Evolutionary conservation across 192 early-diverging fungal species (phyloP), one percentile per base, ranked within the genome.

Genomic region (Entrophospora sp.): DNA sequence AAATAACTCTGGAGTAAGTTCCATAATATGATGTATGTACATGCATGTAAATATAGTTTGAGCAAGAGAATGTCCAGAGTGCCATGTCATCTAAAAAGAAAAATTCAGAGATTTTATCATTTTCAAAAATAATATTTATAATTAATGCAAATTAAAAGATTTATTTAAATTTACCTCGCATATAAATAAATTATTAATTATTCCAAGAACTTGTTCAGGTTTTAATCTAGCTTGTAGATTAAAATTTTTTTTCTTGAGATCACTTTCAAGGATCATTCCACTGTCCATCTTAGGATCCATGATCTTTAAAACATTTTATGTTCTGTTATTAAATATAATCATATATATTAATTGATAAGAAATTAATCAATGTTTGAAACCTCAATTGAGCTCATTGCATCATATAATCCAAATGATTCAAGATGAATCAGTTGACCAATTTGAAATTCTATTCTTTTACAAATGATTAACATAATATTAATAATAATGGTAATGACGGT

Each of bases 261-360:
- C 69, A 12, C 76, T 77, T 32, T 76, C 68, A 7, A 82, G 30
- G 9, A 77, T 57, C 79, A 84, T 84, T 10, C 83, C 80, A 4
- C 80, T 84, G 38, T 84, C 83, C 83, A 84, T 82, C 37, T 80
- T 77, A 13, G 83, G 80, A 67, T 84, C 79, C 79, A 81, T 83
- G 25, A 85, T 82, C 72, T 85, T 66, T 24, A 63, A 30, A 48
- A 35, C 9, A 4, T 4, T 0, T 25, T 20, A 58, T n/a, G n/a
- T n/a, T n/a, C n/a, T n/a, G n/a, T n/a, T 36, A 25, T 24, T 13
- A 1, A 3, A 20, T 20, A 36, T 4, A 37, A 13, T 20, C 24
- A 9, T 20, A 24, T 10, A 38, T 32, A 6, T 14, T 31, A 30
- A 55, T 55, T 8, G 16, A 30, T 12, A 36, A 63, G 8, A 5